phyloP scores from a whole-genome alignment of 495 filamentous ascomycete species.

The Lasiosphaeria miniovina region DNA sequence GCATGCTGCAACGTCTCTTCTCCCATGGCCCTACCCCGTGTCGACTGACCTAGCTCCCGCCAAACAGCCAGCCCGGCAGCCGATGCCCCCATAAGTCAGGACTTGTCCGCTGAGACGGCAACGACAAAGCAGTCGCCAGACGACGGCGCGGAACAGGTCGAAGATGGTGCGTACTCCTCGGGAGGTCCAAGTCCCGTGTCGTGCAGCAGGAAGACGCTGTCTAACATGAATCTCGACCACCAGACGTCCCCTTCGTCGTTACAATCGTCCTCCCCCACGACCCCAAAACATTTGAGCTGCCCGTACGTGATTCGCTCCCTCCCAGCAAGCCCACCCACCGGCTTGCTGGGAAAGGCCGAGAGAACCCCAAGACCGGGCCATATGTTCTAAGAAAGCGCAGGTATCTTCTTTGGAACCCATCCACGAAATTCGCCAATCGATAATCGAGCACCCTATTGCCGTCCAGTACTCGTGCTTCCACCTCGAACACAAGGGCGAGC shows the following conservation, averaged over 20 bases:
- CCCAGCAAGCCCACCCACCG: not conserved
- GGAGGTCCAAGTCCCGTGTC: not conserved
- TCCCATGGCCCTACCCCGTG: no score
- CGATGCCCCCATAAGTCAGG: conserved; percentile 20
- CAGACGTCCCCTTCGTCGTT: conserved; percentile 64
- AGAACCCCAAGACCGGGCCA: not conserved
- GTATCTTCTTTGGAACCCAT: conserved; percentile 92
- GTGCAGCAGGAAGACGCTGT: not conserved
- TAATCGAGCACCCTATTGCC: conserved; percentile 89
- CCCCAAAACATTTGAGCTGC: conserved; percentile 75
- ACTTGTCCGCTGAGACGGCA: conserved; percentile 14
- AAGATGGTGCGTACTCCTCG: conserved; percentile 1
- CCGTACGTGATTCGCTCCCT: conserved; percentile 52
- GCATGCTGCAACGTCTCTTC: no score
- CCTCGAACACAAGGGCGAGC: conserved; percentile 77
- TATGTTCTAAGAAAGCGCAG: conserved; percentile 44
- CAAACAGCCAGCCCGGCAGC: conserved; percentile 19
- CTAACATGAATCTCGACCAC: conserved; percentile 22
- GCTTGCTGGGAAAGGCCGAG: no score
- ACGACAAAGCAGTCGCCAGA: conserved; percentile 11
- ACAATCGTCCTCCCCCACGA: conserved; percentile 80
- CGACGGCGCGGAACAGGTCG: conserved; percentile 27
- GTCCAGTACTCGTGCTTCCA: conserved; percentile 99
- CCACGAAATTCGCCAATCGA: conserved; percentile 94
- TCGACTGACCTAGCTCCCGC: no score